phyloP scores from a whole-genome alignment of 768 basidiomycete species.

The Leccinum imitatum region DNA sequence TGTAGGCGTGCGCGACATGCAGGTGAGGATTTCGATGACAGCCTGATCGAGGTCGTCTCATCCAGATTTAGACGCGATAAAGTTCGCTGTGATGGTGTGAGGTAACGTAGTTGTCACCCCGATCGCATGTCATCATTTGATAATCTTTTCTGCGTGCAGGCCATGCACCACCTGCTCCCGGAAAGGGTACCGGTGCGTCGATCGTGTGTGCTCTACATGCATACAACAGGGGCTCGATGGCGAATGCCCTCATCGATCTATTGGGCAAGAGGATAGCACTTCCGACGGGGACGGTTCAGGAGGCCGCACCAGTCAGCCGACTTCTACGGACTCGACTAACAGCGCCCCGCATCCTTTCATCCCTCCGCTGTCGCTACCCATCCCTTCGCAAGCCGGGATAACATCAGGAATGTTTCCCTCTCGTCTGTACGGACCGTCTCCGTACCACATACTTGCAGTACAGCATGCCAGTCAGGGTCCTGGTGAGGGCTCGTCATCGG shows the following conservation, averaged over 20 bases:
- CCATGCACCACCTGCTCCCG: constrained; percentile 51
- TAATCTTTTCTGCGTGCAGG: constrained; percentile 30
- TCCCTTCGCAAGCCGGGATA: constrained; percentile 21
- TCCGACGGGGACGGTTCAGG: constrained; percentile 28
- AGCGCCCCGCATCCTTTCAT: constrained; percentile 17
- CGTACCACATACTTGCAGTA: constrained; percentile 30
- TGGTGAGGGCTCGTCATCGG: constrained; percentile 26
- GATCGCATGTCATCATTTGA: constrained; percentile 3
- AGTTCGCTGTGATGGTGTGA: constrained; percentile 57
- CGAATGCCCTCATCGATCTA: constrained; percentile 46
- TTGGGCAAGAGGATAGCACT: constrained; percentile 18
- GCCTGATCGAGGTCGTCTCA: constrained; percentile 12
- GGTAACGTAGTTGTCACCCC: constrained; percentile 35
- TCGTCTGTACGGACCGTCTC: constrained; percentile 28
- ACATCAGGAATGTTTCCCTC: constrained; percentile 21
- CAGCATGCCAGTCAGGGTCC: constrained; percentile 22
- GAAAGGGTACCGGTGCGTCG: constrained; percentile 52
- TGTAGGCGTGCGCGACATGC: constrained; percentile 60
- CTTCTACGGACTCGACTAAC: background rate
- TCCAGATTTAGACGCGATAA: constrained; percentile 52
- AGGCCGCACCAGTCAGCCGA: constrained; percentile 3
- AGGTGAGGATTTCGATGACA: constrained; percentile 39
- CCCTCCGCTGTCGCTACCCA: constrained; percentile 10
- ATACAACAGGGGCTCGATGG: constrained; percentile 42
- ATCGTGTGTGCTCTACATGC: constrained; percentile 48